These are phyloP conservation scores for Jatropha curcas DNA, from an alignment of 345 rosid species.

Conservation along the genomic window DNA sequence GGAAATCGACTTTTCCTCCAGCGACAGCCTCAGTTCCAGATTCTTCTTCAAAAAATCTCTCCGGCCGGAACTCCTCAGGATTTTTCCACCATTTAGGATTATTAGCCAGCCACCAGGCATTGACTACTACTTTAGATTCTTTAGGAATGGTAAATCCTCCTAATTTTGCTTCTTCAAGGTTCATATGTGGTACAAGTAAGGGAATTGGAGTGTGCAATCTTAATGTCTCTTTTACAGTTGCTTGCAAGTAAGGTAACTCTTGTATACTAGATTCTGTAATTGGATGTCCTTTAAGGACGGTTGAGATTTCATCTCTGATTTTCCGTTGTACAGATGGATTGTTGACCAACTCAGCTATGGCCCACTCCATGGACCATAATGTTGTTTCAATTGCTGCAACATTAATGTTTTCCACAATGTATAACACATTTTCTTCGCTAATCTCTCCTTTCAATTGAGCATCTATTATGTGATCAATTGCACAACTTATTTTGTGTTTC, in stretches of 20 bases:
- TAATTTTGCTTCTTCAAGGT: slow-evolving; percentile 56
- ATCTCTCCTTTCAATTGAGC: slow-evolving; percentile 63
- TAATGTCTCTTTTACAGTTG: slow-evolving; percentile 55
- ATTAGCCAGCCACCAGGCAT: slow-evolving; percentile 74
- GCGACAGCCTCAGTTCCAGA: slow-evolving; percentile 39
- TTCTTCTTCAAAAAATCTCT: slow-evolving; percentile 58
- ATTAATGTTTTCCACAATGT: slow-evolving; percentile 68
- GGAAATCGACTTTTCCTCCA: slow-evolving; percentile 56
- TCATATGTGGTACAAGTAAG: slow-evolving; percentile 64
- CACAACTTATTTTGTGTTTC: slow-evolving; percentile 49
- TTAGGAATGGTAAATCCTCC: slow-evolving; percentile 54
- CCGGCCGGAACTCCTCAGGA: slow-evolving; percentile 54
- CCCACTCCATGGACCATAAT: slow-evolving; percentile 77
- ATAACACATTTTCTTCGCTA: slow-evolving; percentile 57
- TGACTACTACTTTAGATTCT: slow-evolving; percentile 62
- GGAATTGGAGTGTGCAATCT: slow-evolving; percentile 65
- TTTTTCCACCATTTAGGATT: slow-evolving; percentile 57
- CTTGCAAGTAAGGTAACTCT: slow-evolving; percentile 51
- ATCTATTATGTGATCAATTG: slow-evolving; percentile 58
- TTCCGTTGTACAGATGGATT: slow-evolving; percentile 50
- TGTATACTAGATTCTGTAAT: slow-evolving; percentile 48
- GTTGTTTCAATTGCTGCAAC: slow-evolving; percentile 74
- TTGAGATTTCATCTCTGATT: slow-evolving; percentile 46
- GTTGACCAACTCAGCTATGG: slow-evolving; percentile 62
- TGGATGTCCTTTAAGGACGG: slow-evolving; percentile 33